A percentile compares a stretch with the other conserved stretches of the same genome.
Evolutionary conservation across 2,329 filamentous ascomycete genomes (phyloP).

Genomic region (Penicillium sp.): DNA sequence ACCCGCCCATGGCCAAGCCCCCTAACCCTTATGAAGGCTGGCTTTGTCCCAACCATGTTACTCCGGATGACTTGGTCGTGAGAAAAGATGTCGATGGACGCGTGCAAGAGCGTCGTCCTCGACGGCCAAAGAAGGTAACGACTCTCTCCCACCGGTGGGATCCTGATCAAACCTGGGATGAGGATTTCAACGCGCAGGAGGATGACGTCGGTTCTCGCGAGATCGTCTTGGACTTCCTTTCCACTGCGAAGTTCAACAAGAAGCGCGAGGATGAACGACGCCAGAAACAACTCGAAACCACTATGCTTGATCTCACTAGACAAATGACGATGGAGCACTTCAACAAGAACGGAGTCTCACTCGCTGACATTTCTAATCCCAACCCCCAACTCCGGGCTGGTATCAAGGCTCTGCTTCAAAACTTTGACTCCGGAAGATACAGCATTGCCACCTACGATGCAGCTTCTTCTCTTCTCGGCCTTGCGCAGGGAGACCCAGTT

Average conservation of each 20-base stretch:
- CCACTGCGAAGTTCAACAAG: constrained; percentile 15
- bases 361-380: not conserved
- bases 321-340: constrained; percentile 16
- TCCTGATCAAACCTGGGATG: constrained; percentile 1
- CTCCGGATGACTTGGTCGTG: constrained; percentile 65
- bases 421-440: not conserved
- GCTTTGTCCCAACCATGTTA: constrained; percentile 86
- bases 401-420: constrained; percentile 2
- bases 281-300: constrained; percentile 1
- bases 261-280: not conserved
- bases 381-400: not conserved
- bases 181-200: not conserved
- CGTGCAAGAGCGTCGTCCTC: constrained; percentile 41
- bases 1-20: constrained; percentile 79
- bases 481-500: constrained; percentile 8
- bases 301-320: constrained; percentile 6
- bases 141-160: not conserved
- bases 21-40: constrained; percentile 74
- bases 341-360: not conserved
- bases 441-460: constrained; percentile 14
- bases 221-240: constrained; percentile 23
- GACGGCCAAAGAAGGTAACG: constrained; percentile 32
- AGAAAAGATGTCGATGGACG: constrained; percentile 60
- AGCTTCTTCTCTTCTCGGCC: constrained; percentile 18
- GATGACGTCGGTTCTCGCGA: constrained; percentile 12